Evolutionary conservation across 352 stramenopile genomes (phyloP).

Genomic region (Blastocystis sp.): DNA sequence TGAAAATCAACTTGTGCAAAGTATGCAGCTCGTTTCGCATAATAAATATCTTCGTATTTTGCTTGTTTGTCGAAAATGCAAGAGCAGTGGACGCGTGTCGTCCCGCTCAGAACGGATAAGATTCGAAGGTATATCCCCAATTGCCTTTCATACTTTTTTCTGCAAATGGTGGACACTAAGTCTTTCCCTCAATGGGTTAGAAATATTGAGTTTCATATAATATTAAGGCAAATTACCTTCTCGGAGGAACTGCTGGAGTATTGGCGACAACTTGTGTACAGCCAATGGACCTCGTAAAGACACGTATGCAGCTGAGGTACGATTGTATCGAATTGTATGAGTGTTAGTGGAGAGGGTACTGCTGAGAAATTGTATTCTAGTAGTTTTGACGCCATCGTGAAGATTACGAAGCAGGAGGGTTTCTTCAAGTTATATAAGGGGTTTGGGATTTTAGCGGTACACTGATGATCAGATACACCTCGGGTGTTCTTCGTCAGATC

Average conservation of each 20-base stretch:
- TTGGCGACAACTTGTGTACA: slow-evolving; percentile 53
- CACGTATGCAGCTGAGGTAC: slow-evolving; percentile 60
- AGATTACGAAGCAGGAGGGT: slow-evolving; percentile 46
- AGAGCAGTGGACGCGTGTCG: background rate
- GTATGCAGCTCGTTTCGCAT: background rate
- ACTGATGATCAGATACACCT: slow-evolving; percentile 15
- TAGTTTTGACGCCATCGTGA: slow-evolving; percentile 17
- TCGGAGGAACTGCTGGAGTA: slow-evolving; percentile 19
- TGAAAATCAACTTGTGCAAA: background rate
- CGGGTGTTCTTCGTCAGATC: slow-evolving; percentile 43
- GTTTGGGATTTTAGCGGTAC: background rate
- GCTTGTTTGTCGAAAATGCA: background rate
- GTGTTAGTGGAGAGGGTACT: slow-evolving; percentile 7
- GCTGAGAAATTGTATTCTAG: slow-evolving; percentile 32
- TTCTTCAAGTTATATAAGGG: slow-evolving; percentile 54
- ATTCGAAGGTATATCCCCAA: background rate
- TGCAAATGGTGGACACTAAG: slow-evolving; percentile 53
- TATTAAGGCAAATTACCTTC: slow-evolving; percentile 42
- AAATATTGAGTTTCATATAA: background rate
- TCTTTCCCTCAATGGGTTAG: slow-evolving; percentile 41
- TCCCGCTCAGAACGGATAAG: background rate
- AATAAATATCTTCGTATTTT: background rate
- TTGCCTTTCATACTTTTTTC: slow-evolving; percentile 9
- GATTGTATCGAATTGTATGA: background rate
- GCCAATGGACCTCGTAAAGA: slow-evolving; percentile 61